These are phyloP conservation scores for Candida sanyiensis DNA, from an alignment of 805 yeast species.

Conservation along the genomic window DNA sequence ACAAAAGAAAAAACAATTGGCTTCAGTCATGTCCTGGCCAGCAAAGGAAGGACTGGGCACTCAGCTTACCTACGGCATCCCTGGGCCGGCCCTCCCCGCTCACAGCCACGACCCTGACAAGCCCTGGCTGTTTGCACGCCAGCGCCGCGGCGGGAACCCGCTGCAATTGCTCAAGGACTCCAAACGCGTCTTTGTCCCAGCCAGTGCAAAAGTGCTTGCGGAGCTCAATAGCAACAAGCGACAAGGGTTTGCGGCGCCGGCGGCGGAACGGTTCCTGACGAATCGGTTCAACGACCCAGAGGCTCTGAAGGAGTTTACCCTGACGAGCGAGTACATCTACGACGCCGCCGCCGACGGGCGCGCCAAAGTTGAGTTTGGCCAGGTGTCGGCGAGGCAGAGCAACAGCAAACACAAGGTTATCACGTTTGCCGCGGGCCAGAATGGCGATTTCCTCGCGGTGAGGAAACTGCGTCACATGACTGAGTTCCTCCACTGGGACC, in stretches of 20 bases:
- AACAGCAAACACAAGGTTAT: too few species aligned
- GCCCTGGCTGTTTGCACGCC: conserved; percentile 27
- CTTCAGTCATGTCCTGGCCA: conserved; percentile 30
- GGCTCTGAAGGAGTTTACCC: background rate
- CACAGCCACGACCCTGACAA: conserved; percentile 15
- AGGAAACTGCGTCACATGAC: background rate
- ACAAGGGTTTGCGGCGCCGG: too few species aligned
- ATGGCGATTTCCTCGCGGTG: conserved; percentile 1
- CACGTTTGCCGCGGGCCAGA: conserved; percentile 6
- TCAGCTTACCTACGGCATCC: conserved; percentile 38
- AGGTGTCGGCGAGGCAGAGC: background rate
- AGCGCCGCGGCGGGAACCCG: conserved; percentile 18
- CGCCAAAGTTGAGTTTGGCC: conserved; percentile 12
- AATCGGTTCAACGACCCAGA: background rate
- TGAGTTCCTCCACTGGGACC: conserved; percentile 1
- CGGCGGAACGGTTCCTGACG: background rate
- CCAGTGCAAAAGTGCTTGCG: background rate
- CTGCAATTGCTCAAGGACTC: conserved; percentile 16
- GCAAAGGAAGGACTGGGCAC: conserved; percentile 36
- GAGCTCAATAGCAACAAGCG: background rate
- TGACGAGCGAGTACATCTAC: conserved; percentile 17
- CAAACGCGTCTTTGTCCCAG: conserved; percentile 5
- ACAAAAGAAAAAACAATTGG: background rate
- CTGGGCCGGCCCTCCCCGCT: conserved; percentile 28
- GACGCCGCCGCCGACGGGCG: conserved; percentile 31